A percentile compares a stretch with the other conserved stretches of the same genome.
phyloP scores from a whole-genome alignment of 768 basidiomycete genomes.

The Psilocybe azurescens region DNA sequence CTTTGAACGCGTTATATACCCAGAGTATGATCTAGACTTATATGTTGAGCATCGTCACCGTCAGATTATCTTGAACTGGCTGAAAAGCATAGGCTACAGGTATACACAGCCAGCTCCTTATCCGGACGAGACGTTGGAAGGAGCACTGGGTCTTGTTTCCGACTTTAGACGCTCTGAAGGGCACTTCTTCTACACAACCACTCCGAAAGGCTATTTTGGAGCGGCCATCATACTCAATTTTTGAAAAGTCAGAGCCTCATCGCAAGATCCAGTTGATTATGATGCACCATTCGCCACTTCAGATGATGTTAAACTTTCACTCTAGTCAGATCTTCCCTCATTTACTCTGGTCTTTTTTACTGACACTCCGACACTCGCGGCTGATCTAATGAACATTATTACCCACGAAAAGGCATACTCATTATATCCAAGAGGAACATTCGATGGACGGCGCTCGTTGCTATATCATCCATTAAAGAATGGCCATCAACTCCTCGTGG shows the following conservation, averaged over 20 bases:
- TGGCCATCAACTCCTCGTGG: neutral
- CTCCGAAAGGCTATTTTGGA: conserved; percentile 21
- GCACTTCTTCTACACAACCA: neutral
- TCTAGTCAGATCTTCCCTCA: conserved; percentile 35
- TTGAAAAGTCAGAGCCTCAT: conserved; percentile 24
- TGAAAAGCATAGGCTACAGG: conserved; percentile 26
- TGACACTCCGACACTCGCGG: conserved; percentile 20
- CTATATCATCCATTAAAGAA: neutral
- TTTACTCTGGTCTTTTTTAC: neutral
- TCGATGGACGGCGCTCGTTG: conserved; percentile 26
- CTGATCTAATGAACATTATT: conserved; percentile 51
- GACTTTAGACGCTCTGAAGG: neutral
- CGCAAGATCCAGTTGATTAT: conserved; percentile 46
- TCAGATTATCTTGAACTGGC: conserved; percentile 38
- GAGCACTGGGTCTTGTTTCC: neutral
- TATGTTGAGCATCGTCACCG: conserved; percentile 34
- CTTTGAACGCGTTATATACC: conserved; percentile 12
- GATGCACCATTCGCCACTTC: conserved; percentile 32
- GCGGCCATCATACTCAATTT: conserved; percentile 39
- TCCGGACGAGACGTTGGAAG: conserved; percentile 1
- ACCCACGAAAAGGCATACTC: conserved; percentile 44
- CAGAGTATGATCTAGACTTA: conserved; percentile 21
- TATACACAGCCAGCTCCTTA: conserved; percentile 15
- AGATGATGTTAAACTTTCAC: conserved; percentile 47
- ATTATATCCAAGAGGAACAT: conserved; percentile 47